These are phyloP conservation scores for Quercus cerris DNA, from an alignment of 306 rosid genomes.

Conservation along the genomic window DNA sequence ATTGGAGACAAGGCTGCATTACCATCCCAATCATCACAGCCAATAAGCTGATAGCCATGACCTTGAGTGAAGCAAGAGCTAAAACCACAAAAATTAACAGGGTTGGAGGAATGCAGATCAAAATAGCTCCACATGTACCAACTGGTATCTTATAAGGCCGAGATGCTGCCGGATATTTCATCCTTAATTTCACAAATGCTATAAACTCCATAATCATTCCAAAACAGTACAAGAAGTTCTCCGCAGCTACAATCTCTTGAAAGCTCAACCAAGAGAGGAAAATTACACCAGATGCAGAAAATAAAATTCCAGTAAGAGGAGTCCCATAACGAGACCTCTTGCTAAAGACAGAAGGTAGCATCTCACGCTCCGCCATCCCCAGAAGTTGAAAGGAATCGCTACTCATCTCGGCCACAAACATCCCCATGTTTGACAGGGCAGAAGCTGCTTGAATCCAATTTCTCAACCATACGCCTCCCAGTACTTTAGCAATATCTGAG, in stretches of 20 bases:
- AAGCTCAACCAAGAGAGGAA: constrained; percentile 71
- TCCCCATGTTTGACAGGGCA: constrained; percentile 75
- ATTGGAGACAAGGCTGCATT: constrained; percentile 46
- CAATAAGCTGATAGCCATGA: constrained; percentile 40
- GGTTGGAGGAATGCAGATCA: constrained; percentile 56
- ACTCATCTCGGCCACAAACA: constrained; percentile 73
- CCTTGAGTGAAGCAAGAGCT: constrained; percentile 44
- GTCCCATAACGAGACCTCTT: constrained; percentile 54
- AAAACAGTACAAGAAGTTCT: constrained; percentile 60
- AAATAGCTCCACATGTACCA: constrained; percentile 47
- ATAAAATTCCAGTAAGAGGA: constrained; percentile 51
- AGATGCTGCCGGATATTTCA: constrained; percentile 30
- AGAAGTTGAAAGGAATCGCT: constrained; percentile 71
- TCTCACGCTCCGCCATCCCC: constrained; percentile 65
- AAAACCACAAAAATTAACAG: constrained; percentile 51
- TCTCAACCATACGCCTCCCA: constrained; percentile 66
- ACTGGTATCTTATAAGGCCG: constrained; percentile 58
- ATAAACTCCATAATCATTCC: constrained; percentile 71
- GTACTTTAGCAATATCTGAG: constrained; percentile 45
- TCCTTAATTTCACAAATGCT: constrained; percentile 59
- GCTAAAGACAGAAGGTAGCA: constrained; percentile 63
- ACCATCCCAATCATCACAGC: constrained; percentile 46
- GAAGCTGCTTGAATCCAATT: constrained; percentile 56
- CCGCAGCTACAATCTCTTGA: constrained; percentile 73
- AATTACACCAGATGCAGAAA: constrained; percentile 63